Percentiles rank a stretch among this genome's conserved stretches.
phyloP scores from a whole-genome alignment of 2,329 filamentous ascomycete genomes.

The Fusarium luffae region DNA sequence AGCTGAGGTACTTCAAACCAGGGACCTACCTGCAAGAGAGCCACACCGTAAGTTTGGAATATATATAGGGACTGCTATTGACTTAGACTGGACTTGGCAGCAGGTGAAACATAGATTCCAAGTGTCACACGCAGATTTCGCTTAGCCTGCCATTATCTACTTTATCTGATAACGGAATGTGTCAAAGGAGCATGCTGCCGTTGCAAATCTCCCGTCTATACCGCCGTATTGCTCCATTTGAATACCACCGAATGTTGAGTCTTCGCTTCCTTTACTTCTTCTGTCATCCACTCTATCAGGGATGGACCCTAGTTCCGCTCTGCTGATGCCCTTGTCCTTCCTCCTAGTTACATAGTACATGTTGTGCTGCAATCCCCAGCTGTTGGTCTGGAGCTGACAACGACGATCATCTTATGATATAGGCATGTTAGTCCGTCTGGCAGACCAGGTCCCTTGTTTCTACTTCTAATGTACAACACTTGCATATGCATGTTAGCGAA shows the following conservation, averaged over 20 bases:
- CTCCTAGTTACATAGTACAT: neutral
- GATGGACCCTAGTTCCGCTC: constrained; percentile 11
- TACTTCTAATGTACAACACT: constrained; percentile 1
- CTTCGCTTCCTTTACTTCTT: neutral
- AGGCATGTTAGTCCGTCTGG: neutral
- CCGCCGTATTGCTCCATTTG: constrained; percentile 11
- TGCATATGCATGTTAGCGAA: constrained; percentile 16
- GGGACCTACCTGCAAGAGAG: constrained; percentile 18
- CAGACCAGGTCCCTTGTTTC: constrained; percentile 29
- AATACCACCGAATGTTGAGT: neutral
- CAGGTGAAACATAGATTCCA: constrained; percentile 6
- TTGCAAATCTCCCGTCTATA: constrained; percentile 7
- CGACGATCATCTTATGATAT: constrained; percentile 46
- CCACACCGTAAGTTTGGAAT: constrained; percentile 20
- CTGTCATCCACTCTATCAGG: neutral
- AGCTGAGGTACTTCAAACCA: constrained; percentile 11
- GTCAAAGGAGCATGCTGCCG: neutral
- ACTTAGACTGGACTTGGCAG: constrained; percentile 17
- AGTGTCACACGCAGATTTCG: constrained; percentile 2
- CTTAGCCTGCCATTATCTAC: neutral
- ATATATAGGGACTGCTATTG: constrained; percentile 8
- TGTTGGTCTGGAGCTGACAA: constrained; percentile 25
- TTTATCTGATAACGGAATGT: constrained; percentile 14
- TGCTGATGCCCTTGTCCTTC: constrained; percentile 13
- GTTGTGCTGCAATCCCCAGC: constrained; percentile 10